Conservation (phyloP, 495 filamentous ascomycete genomes). For the Amphirosellinia nigrospora region DNA sequence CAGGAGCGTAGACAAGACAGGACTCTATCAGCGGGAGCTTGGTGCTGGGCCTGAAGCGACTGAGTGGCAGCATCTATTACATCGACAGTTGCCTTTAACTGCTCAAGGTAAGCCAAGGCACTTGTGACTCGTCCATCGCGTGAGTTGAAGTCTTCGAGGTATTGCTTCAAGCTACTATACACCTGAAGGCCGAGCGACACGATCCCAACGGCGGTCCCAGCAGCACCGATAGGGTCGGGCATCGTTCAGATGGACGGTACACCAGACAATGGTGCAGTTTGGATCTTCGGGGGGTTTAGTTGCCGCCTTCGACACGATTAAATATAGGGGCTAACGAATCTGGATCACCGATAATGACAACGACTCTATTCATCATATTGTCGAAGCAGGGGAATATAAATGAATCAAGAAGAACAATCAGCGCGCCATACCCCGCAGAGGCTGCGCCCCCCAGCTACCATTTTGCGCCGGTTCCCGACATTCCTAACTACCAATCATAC, state of each 20-base stretch:
- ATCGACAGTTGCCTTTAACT: conserved; percentile 1
- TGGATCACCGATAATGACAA: not conserved
- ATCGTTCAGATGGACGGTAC: not conserved
- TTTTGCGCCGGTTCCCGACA: not conserved
- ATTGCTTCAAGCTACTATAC: conserved; percentile 1
- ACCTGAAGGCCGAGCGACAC: conserved; percentile 13
- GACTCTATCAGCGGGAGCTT: not conserved
- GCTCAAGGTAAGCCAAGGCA: not conserved
- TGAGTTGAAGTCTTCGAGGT: not conserved
- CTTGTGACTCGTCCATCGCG: not conserved
- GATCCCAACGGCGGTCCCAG: not conserved
- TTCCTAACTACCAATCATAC: not conserved
- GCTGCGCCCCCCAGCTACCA: not conserved
- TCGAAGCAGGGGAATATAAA: not conserved
- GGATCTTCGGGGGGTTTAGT: not conserved
- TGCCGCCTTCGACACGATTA: not conserved
- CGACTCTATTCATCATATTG: too few relatives aligned
- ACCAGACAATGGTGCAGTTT: too few relatives aligned
- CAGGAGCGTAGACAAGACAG: conserved; percentile 2
- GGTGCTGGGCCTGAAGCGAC: not conserved
- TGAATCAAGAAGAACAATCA: not conserved
- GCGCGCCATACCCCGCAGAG: not conserved
- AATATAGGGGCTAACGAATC: not conserved
- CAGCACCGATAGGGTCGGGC: not conserved
- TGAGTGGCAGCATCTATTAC: conserved; percentile 5